Base-by-base conservation (phyloP, 2,329 filamentous ascomycete genomes). In the Ceratocystis cacaofunesta region DNA sequence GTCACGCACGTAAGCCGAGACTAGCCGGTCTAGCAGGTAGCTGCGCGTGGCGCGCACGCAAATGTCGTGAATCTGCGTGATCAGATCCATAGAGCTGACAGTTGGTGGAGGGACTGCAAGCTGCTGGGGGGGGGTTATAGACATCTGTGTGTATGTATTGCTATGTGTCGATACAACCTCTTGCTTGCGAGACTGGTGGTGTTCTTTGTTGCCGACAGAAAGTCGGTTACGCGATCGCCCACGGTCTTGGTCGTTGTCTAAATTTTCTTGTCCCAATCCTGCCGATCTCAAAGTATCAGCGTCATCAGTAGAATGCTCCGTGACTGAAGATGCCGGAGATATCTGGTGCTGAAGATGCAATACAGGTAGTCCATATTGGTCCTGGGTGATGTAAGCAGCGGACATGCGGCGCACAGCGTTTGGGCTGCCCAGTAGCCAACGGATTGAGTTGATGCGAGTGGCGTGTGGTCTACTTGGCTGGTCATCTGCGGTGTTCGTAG, bases 21-120 rank as follows among this genome's bases (percentile, higher is more conserved):
- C 58, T n/a, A 65, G 64, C 46, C 68, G 68, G 19, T 67, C 62
- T 30, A 65, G 57, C 15, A 72, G 68, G 36, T 72, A 70, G 7
- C 63, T 65, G 43, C 70, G 67, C 2, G 68, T 71, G 17, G 70
- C 71, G 12, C 65, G 43, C 22, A 72, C 68, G 48, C 71, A 72
- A 50, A 70, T 66, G 43, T 69, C 62, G 61, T 72, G 69, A 30
- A 72, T 64, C 22, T 67, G 25, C 19, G 55, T 43, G 15, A 66
- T 61, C 7, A 63, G 44, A 17, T 64, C 55, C 52, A 66, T 48
- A n/a, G 62, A 52, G 10, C 30, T 61, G 52, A 50, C 19, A 15
- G 22, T 63, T 15, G 43, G 2, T 15, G 61, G 61, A 8, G 61
- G 43, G 3, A 36, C 25, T 10, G 61, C 61, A 50, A 62, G 61